Conservation (phyloP, 768 basidiomycete species). For the Suillus subaureus region DNA sequence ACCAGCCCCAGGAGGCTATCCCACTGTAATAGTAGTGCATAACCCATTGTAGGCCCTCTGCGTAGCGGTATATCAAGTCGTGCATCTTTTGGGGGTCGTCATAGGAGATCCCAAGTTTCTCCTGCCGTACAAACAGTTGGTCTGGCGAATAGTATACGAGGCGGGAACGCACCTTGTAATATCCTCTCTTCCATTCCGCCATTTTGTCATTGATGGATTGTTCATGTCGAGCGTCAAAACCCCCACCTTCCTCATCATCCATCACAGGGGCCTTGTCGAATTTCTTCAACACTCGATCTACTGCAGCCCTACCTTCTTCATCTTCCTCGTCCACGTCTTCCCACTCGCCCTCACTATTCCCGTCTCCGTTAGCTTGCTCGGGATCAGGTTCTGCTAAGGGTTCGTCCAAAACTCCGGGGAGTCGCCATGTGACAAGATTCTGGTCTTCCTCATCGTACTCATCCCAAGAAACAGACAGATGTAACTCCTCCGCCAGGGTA, state of each 20-base stretch:
- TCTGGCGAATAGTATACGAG: conserved; percentile 15
- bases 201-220: conserved; percentile 77
- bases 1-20: conserved; percentile 98
- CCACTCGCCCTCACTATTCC: conserved; percentile 56
- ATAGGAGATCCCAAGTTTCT: conserved; percentile 83
- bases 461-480: conserved; percentile 87
- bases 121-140: conserved; percentile 44
- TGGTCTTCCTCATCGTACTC: conserved; percentile 85
- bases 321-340: conserved; percentile 59
- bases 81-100: conserved; percentile 69
- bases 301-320: conserved; percentile 69
- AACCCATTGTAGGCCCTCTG: conserved; percentile 97
- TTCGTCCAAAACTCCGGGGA: conserved; percentile 50
- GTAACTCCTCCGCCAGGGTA: conserved; percentile 74
- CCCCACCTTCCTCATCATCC: conserved; percentile 70
- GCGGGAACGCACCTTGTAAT: conserved; percentile 73
- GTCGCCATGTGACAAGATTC: conserved; percentile 70
- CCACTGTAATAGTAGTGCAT: conserved; percentile 99
- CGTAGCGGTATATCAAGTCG: conserved; percentile 76
- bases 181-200: conserved; percentile 88
- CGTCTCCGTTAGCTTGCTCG: conserved; percentile 41
- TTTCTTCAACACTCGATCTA: conserved; percentile 83
- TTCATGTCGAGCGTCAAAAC: conserved; percentile 81
- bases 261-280: conserved; percentile 83
- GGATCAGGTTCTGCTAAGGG: conserved; percentile 33